Base-by-base conservation (phyloP, 352 stramenopile species). In the Elongisporangium undulatum region DNA sequence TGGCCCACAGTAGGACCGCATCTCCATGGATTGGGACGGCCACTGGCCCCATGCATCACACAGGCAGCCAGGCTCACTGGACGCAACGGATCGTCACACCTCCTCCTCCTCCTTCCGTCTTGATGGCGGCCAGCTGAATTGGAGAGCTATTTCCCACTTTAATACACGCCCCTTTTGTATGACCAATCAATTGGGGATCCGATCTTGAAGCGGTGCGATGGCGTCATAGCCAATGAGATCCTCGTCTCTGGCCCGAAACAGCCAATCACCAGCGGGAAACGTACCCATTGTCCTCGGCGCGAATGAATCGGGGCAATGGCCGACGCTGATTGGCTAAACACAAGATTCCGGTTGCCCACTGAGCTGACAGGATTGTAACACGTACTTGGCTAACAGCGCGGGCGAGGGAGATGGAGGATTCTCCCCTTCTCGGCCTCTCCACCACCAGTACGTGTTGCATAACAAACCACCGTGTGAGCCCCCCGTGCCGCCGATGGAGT, bases 271-370 rank as follows among this genome's bases (percentile, higher is more conserved):
- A 41, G 29, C 29, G 29, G 29, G 4, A 41, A 41, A 41, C 29
- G 29, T 41, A 41, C 29, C 29, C 29, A 41, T 41, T 41, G 4
- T 41, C 4, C 29, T 41, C 29, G 8, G 29, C 29, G 29, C 29
- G 29, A 58, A 58, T 58, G 53, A 58, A 38, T 26, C 48, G 53
- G 53, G 53, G 5, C 29, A 58, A 58, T 58, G 16, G 12, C 22
- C 20, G 15, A 3, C 29, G 15, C 13, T 58, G 53, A 58, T 58
- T 58, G 53, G 53, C 39, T 17, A 26, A 23, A 15, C 2, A 13
- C 29, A 41, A 41, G 29, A 41, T 41, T 41, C 29, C 17, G 9
- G 39, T 41, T 29, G 17, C n/a, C 53, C 53, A 58, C 53, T 58
- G 23, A 22, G 24, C 29, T 16, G 39, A 38, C 53, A 34, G 53